Percentiles rank a stretch among this genome's conserved stretches.
phyloP scores from a whole-genome alignment of 2,329 filamentous ascomycete species.

The Conoideocrella luteorostrata region DNA sequence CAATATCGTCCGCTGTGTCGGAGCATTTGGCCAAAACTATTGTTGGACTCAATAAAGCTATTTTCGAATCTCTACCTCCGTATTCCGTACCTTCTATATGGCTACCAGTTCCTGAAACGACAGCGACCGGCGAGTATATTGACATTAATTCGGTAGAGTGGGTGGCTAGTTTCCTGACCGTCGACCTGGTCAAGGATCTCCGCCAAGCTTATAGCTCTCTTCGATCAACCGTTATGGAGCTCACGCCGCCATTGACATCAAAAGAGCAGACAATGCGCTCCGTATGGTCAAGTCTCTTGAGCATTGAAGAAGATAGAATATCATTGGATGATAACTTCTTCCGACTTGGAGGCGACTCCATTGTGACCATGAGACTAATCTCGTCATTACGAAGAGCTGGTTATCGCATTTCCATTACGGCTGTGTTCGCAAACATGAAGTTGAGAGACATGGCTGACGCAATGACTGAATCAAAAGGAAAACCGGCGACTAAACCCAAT shows the following conservation, averaged over 20 bases:
- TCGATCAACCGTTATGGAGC: background rate
- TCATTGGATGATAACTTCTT: constrained; percentile 54
- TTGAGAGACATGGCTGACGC: constrained; percentile 47
- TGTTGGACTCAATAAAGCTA: constrained; percentile 17
- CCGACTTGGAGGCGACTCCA: constrained; percentile 53
- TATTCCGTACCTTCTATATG: constrained; percentile 20
- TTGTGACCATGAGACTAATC: constrained; percentile 55
- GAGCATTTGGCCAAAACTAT: constrained; percentile 15
- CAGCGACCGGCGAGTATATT: too few relatives aligned
- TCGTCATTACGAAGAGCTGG: constrained; percentile 44
- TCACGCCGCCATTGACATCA: background rate
- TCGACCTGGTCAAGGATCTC: background rate
- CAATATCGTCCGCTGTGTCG: constrained; percentile 12
- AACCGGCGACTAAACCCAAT: background rate
- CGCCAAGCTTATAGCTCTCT: background rate
- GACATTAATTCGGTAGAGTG: too few relatives aligned
- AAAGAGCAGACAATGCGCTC: constrained; percentile 27
- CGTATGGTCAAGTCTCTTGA: constrained; percentile 43
- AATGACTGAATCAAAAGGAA: constrained; percentile 23
- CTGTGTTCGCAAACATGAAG: constrained; percentile 45
- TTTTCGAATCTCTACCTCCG: constrained; percentile 19
- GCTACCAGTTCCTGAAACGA: too few relatives aligned
- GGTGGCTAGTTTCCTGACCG: too few relatives aligned
- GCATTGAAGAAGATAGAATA: constrained; percentile 38
- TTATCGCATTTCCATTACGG: constrained; percentile 44